These are phyloP conservation scores for Fusarium falciforme DNA, from an alignment of 2,329 filamentous ascomycete genomes.

Conservation along the genomic window DNA sequence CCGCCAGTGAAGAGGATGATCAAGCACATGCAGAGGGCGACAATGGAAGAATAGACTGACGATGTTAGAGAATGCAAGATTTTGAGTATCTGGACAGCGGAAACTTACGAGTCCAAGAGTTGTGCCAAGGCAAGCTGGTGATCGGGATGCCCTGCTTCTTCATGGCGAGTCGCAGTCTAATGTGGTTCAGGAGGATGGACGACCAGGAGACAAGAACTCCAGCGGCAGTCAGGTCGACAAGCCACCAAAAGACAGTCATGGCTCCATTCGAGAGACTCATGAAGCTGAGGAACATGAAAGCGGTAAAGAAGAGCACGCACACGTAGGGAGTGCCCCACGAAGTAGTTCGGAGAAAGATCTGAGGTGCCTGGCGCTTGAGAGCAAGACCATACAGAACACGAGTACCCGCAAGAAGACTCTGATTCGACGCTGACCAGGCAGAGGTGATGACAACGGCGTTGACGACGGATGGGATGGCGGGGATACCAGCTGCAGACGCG, in stretches of 20 bases:
- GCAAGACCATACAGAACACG: constrained; percentile 70
- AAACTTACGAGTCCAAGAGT: constrained; percentile 68
- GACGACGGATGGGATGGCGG: constrained; percentile 75
- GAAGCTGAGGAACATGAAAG: constrained; percentile 68
- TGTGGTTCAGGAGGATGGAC: constrained; percentile 69
- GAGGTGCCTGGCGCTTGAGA: constrained; percentile 68
- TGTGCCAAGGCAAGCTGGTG: constrained; percentile 69
- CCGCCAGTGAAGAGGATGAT: constrained; percentile 77
- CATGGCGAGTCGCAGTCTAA: constrained; percentile 66
- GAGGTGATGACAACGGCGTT: constrained; percentile 82
- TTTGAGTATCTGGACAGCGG: not conserved
- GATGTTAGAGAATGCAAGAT: not conserved
- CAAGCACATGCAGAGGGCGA: constrained; percentile 68
- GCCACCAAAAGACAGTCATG: constrained; percentile 74
- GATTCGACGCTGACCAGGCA: constrained; percentile 76
- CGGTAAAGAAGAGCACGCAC: constrained; percentile 64
- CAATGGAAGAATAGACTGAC: constrained; percentile 69
- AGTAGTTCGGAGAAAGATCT: constrained; percentile 68
- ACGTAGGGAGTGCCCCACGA: constrained; percentile 72
- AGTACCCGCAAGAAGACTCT: constrained; percentile 70
- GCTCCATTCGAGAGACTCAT: constrained; percentile 68
- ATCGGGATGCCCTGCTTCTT: constrained; percentile 64
- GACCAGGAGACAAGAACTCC: constrained; percentile 74
- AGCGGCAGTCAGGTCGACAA: constrained; percentile 70
- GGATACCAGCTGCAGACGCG: constrained; percentile 73